Percentiles rank a stretch among this genome's conserved stretches.
Evolutionary conservation across 1,284 basidiomycete genomes (phyloP).

Genomic region (Chondrostereum purpureum): DNA sequence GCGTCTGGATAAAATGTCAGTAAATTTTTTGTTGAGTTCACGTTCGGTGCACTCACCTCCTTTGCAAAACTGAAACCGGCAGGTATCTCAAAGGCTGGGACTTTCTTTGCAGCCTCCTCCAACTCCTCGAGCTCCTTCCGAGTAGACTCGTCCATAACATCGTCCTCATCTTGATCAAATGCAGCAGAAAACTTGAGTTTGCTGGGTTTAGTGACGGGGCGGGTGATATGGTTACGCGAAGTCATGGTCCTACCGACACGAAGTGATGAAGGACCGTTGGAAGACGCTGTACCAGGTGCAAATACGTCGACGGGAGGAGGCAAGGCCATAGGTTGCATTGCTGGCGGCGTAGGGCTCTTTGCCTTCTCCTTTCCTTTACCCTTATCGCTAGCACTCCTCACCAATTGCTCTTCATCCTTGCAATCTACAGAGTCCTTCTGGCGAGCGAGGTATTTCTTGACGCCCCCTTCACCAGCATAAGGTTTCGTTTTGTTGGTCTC

Average conservation of each 20-base stretch:
- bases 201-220: slow-evolving; percentile 29
- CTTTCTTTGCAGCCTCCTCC: slow-evolving; percentile 46
- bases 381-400: background rate
- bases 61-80: slow-evolving; percentile 61
- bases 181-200: slow-evolving; percentile 60
- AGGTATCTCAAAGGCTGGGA: slow-evolving; percentile 54
- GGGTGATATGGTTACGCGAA: slow-evolving; percentile 45
- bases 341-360: slow-evolving; percentile 11
- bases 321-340: slow-evolving; percentile 17
- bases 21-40: too few relatives aligned
- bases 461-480: slow-evolving; percentile 66
- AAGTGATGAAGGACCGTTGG: slow-evolving; percentile 39
- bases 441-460: slow-evolving; percentile 66
- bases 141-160: slow-evolving; percentile 38
- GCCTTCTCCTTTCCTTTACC: slow-evolving; percentile 4
- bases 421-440: slow-evolving; percentile 27
- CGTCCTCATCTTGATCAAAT: slow-evolving; percentile 57
- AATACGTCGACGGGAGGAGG: slow-evolving; percentile 18
- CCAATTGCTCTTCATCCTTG: slow-evolving; percentile 11
- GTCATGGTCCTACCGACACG: slow-evolving; percentile 57
- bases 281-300: slow-evolving; percentile 16
- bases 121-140: slow-evolving; percentile 35
- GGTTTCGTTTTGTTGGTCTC: slow-evolving; percentile 52
- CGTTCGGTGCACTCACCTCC: slow-evolving; percentile 49
- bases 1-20: slow-evolving; percentile 23